Evolutionary conservation across 2,329 filamentous ascomycete genomes (phyloP).

Genomic region (Aspergillus fructus): DNA sequence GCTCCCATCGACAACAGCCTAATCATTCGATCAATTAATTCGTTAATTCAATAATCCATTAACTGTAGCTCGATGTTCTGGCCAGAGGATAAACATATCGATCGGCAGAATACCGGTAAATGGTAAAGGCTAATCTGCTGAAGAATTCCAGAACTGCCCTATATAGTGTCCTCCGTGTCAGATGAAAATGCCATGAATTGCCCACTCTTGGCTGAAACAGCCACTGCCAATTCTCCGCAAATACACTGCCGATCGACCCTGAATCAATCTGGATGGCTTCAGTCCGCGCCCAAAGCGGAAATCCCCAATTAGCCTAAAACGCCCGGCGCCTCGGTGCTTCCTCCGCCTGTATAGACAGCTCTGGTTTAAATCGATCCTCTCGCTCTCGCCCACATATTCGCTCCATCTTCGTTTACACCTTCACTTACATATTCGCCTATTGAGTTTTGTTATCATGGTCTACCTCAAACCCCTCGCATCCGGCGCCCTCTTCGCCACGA

Average conservation of each 20-base stretch:
- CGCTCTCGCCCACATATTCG: too few species aligned
- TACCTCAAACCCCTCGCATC: slow-evolving; percentile 8
- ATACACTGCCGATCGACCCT: neutral
- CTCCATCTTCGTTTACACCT: too few species aligned
- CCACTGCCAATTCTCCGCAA: neutral
- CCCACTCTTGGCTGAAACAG: slow-evolving; percentile 8
- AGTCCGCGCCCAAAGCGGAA: slow-evolving; percentile 4
- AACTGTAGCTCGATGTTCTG: too few species aligned
- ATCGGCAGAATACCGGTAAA: too few species aligned
- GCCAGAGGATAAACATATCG: too few species aligned
- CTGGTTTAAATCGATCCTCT: too few species aligned
- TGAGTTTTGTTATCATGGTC: slow-evolving; percentile 3
- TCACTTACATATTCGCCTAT: neutral
- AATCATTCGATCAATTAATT: too few species aligned
- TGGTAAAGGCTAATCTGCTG: too few species aligned
- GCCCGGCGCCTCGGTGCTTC: neutral
- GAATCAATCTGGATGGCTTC: neutral
- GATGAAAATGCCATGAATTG: neutral
- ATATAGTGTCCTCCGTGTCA: too few species aligned
- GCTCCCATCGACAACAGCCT: too few species aligned
- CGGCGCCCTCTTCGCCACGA: slow-evolving; percentile 3
- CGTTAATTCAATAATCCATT: too few species aligned
- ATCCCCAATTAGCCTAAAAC: slow-evolving; percentile 7
- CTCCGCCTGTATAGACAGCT: neutral
- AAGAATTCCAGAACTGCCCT: neutral